Evolutionary conservation across 805 yeast species (phyloP).

Genomic region (Brettanomyces sp.): DNA sequence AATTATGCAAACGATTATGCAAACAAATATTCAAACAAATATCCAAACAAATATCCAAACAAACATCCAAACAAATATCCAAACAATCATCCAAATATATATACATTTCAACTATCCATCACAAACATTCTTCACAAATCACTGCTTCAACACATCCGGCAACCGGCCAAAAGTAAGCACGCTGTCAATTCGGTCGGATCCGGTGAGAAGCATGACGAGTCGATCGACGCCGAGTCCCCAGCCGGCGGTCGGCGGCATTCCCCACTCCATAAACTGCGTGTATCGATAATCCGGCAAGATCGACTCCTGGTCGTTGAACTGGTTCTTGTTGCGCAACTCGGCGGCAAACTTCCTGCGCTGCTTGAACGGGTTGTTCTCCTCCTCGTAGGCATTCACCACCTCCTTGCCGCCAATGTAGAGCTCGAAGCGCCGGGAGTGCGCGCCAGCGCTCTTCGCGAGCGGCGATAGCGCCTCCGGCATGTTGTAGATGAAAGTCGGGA

Average conservation of each 20-base stretch:
- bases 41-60: too few species aligned
- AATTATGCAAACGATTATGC: too few species aligned
- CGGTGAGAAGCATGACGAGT: constrained; percentile 68
- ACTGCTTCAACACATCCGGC: constrained; percentile 61
- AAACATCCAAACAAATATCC: too few species aligned
- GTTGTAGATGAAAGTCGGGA: constrained; percentile 68
- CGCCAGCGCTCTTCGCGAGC: constrained; percentile 57
- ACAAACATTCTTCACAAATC: background rate
- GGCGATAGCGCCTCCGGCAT: constrained; percentile 87
- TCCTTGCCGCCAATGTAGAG: constrained; percentile 74
- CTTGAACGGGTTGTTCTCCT: constrained; percentile 77
- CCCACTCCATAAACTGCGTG: constrained; percentile 76
- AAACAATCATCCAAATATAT: too few species aligned
- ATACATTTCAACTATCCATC: too few species aligned
- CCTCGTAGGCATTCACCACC: constrained; percentile 89
- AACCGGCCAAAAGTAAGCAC: constrained; percentile 70
- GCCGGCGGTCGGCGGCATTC: constrained; percentile 97
- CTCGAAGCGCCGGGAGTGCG: constrained; percentile 68
- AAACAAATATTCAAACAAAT: too few species aligned
- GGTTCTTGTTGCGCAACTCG: constrained; percentile 43
- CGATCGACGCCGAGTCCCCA: constrained; percentile 96
- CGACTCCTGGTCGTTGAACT: constrained; percentile 49
- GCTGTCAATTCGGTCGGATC: constrained; percentile 56
- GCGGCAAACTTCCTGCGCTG: constrained; percentile 55
- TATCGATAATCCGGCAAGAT: constrained; percentile 65